phyloP scores from a whole-genome alignment of 768 basidiomycete species.

The Suillus variegatus region DNA sequence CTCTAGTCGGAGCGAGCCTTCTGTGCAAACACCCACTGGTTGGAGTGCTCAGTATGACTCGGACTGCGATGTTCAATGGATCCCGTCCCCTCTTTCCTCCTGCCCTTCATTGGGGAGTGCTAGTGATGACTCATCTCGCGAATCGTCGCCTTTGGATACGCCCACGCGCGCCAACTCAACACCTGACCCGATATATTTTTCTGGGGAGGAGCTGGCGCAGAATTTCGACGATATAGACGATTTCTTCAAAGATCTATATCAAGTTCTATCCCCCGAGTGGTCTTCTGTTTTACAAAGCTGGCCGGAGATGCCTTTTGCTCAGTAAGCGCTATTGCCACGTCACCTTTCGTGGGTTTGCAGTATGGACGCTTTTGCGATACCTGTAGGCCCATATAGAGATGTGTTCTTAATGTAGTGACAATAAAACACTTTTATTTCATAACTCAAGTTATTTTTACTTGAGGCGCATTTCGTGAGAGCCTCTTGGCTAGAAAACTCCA shows the following conservation, averaged over 20 bases:
- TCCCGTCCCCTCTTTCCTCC: neutral
- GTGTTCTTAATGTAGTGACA: neutral
- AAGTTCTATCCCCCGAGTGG: neutral
- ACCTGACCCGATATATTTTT: neutral
- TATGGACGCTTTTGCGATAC: slow-evolving; percentile 1
- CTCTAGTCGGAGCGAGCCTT: neutral
- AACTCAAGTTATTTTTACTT: neutral
- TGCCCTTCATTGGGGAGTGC: neutral
- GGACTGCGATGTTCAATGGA: neutral
- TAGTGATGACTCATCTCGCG: neutral
- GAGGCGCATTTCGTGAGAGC: neutral
- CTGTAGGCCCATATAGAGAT: neutral
- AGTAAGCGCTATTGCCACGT: neutral
- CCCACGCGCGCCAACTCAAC: no score
- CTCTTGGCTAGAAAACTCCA: no score
- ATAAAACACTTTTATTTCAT: neutral
- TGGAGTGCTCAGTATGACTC: neutral
- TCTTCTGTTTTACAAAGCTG: neutral
- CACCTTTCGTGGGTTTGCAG: neutral
- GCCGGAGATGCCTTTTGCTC: neutral
- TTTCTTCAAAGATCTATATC: neutral
- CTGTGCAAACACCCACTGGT: neutral
- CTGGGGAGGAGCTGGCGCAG: neutral
- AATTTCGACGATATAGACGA: neutral
- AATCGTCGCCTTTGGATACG: neutral